These are phyloP conservation scores for Phyllosticta citrichinensis DNA, from an alignment of 2,329 filamentous ascomycete genomes.

Conservation along the genomic window DNA sequence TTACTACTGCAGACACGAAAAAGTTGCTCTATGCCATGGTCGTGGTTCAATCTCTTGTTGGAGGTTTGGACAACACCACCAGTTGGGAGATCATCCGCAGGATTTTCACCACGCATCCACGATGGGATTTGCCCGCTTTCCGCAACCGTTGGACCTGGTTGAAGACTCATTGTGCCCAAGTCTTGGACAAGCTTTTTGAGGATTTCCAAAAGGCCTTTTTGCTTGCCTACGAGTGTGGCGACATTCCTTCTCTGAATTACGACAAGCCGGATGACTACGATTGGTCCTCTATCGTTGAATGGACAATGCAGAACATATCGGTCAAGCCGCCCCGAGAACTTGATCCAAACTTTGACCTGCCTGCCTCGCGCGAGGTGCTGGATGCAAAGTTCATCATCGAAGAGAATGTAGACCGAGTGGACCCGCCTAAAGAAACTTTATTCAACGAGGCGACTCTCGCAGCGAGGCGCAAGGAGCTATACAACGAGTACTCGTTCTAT, in stretches of 20 bases:
- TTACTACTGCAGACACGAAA: conserved; percentile 13
- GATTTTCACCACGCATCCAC: conserved; percentile 26
- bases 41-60: conserved; percentile 25
- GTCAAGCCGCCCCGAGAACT: background rate
- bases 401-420: conserved; percentile 26
- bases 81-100: conserved; percentile 34
- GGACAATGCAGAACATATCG: conserved; percentile 45
- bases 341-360: conserved; percentile 9
- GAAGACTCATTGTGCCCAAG: conserved; percentile 24
- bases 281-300: conserved; percentile 56
- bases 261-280: conserved; percentile 56
- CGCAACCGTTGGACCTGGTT: conserved; percentile 31
- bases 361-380: conserved; percentile 28
- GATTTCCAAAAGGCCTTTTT: conserved; percentile 59
- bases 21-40: conserved; percentile 23
- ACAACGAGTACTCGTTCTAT: conserved; percentile 10
- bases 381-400: conserved; percentile 35
- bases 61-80: conserved; percentile 25
- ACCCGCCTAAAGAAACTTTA: conserved; percentile 48
- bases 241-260: conserved; percentile 54
- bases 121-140: conserved; percentile 23
- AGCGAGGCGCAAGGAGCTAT: conserved; percentile 31
- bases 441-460: conserved; percentile 27
- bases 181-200: conserved; percentile 47
- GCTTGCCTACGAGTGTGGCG: conserved; percentile 52